Evolutionary conservation across 2,329 filamentous ascomycete species (phyloP).

Genomic region (Fusarium falciforme): DNA sequence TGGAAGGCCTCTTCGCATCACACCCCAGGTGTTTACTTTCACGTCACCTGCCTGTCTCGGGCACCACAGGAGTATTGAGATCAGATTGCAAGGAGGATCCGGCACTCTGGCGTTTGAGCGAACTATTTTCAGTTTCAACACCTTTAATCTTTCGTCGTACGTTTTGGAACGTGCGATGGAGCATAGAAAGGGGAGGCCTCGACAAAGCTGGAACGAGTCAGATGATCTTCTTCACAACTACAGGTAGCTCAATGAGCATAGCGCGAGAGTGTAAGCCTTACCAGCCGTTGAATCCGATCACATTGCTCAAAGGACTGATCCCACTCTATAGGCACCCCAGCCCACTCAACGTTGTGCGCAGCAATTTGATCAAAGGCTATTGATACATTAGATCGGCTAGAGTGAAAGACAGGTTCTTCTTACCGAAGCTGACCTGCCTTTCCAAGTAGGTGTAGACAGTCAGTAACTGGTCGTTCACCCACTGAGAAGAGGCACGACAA

Average conservation of each 20-base stretch:
- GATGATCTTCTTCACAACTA: neutral
- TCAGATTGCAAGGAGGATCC: neutral
- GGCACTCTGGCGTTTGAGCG: neutral
- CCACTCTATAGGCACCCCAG: neutral
- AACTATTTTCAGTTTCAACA: neutral
- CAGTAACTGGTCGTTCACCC: neutral
- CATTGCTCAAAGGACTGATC: neutral
- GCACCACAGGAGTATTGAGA: neutral
- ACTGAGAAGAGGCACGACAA: neutral
- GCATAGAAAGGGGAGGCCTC: neutral
- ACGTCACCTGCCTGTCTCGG: neutral
- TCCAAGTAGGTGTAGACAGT: neutral
- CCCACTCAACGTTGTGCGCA: neutral
- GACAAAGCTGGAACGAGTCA: neutral
- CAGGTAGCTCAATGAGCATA: neutral
- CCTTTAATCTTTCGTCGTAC: neutral
- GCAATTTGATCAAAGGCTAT: neutral
- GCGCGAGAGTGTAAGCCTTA: neutral
- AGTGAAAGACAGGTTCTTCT: neutral
- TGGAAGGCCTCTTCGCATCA: neutral
- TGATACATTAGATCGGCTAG: neutral
- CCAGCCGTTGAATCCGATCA: neutral
- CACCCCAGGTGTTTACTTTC: neutral
- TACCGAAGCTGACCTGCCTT: neutral
- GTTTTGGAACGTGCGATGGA: neutral